Evolutionary conservation across 352 stramenopile species (phyloP), one percentile per base, ranked within the genome.

Genomic region (Thraustotheca clavata): DNA sequence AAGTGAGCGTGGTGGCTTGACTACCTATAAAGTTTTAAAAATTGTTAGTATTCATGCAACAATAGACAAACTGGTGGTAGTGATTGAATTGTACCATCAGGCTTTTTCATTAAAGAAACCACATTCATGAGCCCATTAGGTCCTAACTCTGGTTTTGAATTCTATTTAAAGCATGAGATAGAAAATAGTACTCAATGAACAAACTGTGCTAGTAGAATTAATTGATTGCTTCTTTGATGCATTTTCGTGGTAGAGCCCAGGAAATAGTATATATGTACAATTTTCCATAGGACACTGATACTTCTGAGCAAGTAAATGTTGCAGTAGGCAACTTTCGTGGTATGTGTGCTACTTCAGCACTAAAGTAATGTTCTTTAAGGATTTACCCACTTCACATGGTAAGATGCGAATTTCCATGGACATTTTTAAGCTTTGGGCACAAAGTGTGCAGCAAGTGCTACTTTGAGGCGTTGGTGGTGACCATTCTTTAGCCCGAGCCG

Each of bases 291-390:
- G 81, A 41, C 81, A 91, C 6, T 18, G 41, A 34, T 87, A 89
- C 20, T 73, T 40, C 52, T 89, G 75, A 7, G 77, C 76, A 24
- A 92, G 54, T 62, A 92, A 72, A 6, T 79, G 87, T n/a, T 81
- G 71, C 3, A 79, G 70, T 29, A 91, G 35, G 43, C 83, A 92
- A 52, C 83, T 89, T 38, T 90, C 81, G 36, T 92, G 83, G 38
- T 91, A 89, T 22, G 74, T 60, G 67, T 92, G 83, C 83, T 92
- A 59, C 32, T 62, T 40, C n/a, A n/a, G n/a, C n/a, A n/a, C n/a
- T n/a, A n/a, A n/a, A n/a, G n/a, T n/a, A n/a, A n/a, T n/a, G n/a
- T n/a, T n/a, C n/a, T n/a, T n/a, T n/a, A n/a, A n/a, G n/a, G n/a
- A n/a, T 34, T 0, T 3, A 41, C 20, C 3, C 33, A 18, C 3